phyloP scores from a whole-genome alignment of 176 grass and related monocot genomes.

The Eragrostis nindensis region DNA sequence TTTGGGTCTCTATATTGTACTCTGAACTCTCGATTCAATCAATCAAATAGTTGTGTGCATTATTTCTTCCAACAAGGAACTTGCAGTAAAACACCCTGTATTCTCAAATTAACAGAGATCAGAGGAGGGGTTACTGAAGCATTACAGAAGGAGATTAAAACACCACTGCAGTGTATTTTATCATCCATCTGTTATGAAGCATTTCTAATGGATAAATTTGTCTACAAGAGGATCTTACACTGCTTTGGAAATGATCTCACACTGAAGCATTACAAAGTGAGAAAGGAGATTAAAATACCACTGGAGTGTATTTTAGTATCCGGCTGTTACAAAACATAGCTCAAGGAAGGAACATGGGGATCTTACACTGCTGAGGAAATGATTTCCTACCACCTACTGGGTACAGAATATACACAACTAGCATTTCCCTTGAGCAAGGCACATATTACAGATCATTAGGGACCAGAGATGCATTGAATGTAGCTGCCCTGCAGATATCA shows the following conservation, averaged over 20 bases:
- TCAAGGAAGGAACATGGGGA: neutral
- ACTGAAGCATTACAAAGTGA: neutral
- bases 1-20: too few relatives aligned
- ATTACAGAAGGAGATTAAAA: too few relatives aligned
- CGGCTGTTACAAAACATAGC: neutral
- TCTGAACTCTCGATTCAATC: too few relatives aligned
- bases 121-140: neutral
- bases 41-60: too few relatives aligned
- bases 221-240: too few relatives aligned
- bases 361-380: neutral
- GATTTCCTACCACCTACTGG: neutral
- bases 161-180: too few relatives aligned
- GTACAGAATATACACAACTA: conserved; percentile 19
- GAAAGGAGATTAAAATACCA: conserved; percentile 1
- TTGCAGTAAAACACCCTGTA: neutral
- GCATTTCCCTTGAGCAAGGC: neutral
- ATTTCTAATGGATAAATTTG: too few relatives aligned
- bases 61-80: too few relatives aligned
- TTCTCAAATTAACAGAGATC: neutral
- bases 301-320: neutral
- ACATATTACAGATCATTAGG: neutral
- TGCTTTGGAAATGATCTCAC: neutral
- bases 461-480: conserved; percentile 1
- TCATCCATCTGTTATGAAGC: too few relatives aligned
- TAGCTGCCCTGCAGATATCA: neutral